A percentile compares a stretch with the other conserved stretches of the same genome.
These are phyloP conservation scores for Cyberlindnera euphorbiae DNA, from an alignment of 805 yeast genomes.

Conservation along the genomic window DNA sequence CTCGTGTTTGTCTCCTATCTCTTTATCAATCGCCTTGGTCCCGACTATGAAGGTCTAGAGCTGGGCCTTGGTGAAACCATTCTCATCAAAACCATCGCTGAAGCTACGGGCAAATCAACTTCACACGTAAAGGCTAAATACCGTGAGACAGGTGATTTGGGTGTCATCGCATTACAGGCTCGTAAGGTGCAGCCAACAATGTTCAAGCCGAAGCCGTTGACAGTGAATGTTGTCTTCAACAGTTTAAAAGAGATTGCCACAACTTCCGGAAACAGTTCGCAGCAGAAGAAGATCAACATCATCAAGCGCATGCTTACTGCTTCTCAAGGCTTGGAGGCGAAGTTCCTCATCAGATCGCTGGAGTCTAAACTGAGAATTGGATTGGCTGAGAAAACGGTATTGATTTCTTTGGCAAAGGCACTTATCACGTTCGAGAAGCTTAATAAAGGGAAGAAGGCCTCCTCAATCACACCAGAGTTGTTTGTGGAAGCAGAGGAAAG, in stretches of 20 bases:
- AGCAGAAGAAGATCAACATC: conserved; percentile 65
- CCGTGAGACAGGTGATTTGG: conserved; percentile 82
- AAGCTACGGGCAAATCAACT: conserved; percentile 78
- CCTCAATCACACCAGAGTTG: conserved; percentile 33
- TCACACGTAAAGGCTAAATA: conserved; percentile 70
- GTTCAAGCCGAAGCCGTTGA: conserved; percentile 85
- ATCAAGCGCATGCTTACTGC: conserved; percentile 84
- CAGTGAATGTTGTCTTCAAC: conserved; percentile 66
- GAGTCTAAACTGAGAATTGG: conserved; percentile 94
- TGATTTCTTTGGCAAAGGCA: conserved; percentile 81
- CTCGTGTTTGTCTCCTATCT: conserved; percentile 74
- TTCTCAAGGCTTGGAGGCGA: conserved; percentile 83
- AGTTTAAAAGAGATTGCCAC: conserved; percentile 74
- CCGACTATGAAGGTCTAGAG: conserved; percentile 93
- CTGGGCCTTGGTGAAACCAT: conserved; percentile 91
- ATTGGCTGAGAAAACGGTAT: conserved; percentile 88
- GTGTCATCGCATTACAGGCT: conserved; percentile 80
- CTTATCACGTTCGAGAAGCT: conserved; percentile 56
- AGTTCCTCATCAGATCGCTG: conserved; percentile 79
- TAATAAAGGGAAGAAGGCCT: conserved; percentile 23
- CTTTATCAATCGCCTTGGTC: conserved; percentile 85
- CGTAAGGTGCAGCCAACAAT: conserved; percentile 84
- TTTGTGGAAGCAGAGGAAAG: conserved; percentile 67
- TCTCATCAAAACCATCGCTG: conserved; percentile 81
- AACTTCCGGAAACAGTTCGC: conserved; percentile 77